Conservation (phyloP, 306 rosid genomes). For the Dalbergia cochinchinensis region DNA sequence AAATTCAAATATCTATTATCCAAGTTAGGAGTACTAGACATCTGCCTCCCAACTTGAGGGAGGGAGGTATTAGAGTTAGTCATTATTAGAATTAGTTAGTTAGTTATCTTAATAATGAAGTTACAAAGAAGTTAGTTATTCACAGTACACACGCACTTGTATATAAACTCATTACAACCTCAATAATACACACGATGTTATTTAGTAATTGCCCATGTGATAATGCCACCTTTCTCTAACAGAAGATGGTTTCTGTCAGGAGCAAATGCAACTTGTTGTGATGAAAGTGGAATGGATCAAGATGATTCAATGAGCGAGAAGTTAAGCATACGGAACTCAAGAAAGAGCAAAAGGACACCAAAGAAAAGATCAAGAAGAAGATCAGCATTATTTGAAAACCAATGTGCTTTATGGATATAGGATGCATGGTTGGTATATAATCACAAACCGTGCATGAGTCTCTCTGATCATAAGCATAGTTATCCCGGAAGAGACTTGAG, state of each 20-base stretch:
- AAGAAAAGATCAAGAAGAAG: slow-evolving; percentile 56
- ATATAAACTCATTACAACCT: no score
- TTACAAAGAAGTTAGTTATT: no score
- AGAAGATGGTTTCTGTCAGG: slow-evolving; percentile 49
- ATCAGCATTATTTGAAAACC: slow-evolving; percentile 48
- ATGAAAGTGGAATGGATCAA: slow-evolving; percentile 23
- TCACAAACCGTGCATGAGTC: slow-evolving; percentile 43
- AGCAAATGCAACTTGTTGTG: slow-evolving; percentile 54
- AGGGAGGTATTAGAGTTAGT: no score
- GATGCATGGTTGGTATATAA: slow-evolving; percentile 43
- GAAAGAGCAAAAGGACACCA: slow-evolving; percentile 47
- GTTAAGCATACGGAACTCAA: slow-evolving; percentile 45
- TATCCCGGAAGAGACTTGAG: slow-evolving; percentile 24
- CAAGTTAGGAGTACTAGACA: no score
- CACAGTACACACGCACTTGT: no score
- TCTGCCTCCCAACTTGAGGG: no score
- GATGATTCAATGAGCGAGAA: slow-evolving; percentile 49
- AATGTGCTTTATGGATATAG: slow-evolving; percentile 54
- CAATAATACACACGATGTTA: no score
- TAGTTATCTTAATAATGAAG: no score
- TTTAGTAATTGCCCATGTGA: no score
- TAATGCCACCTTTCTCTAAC: slow-evolving; percentile 43
- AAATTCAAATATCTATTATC: no score
- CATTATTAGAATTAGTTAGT: no score
- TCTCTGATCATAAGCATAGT: slow-evolving; percentile 32